phyloP scores from a whole-genome alignment of 345 rosid species.

The Eucalyptus cloeziana region DNA sequence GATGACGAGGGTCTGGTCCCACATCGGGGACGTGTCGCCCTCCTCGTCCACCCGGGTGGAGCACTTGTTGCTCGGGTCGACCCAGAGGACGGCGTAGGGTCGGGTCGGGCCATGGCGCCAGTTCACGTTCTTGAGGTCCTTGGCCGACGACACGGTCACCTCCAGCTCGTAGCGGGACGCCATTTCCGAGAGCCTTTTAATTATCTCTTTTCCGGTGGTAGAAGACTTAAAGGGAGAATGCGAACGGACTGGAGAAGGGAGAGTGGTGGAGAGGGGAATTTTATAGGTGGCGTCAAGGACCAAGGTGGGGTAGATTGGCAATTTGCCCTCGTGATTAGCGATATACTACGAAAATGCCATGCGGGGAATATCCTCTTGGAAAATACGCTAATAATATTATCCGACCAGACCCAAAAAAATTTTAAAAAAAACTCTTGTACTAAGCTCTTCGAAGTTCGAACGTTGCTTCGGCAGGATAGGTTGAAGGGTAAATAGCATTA shows the following conservation, averaged over 20 bases:
- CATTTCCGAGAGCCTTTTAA: conserved; percentile 1
- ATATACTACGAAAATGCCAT: not conserved
- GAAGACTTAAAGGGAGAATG: not conserved
- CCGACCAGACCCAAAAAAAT: not conserved
- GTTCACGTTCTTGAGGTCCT: conserved; percentile 72
- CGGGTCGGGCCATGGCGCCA: conserved; percentile 65
- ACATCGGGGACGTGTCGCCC: conserved; percentile 49
- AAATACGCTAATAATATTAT: not conserved
- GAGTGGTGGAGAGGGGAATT: not conserved
- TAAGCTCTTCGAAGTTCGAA: not conserved
- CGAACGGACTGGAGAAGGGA: not conserved
- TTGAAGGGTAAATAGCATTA: not conserved
- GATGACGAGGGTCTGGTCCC: conserved; percentile 51
- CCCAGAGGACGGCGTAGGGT: conserved; percentile 74
- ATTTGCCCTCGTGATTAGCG: not conserved
- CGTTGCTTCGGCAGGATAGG: not conserved
- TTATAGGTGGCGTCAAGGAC: not conserved
- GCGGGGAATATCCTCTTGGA: not conserved
- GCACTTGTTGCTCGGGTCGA: conserved; percentile 38
- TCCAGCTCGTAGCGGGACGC: conserved; percentile 33
- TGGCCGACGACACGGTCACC: conserved; percentile 48
- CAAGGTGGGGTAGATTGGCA: not conserved
- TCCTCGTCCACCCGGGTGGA: conserved; percentile 53
- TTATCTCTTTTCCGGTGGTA: too few relatives aligned
- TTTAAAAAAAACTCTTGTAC: rapidly evolving